phyloP scores from a whole-genome alignment of 2,329 filamentous ascomycete genomes.

The Neopestalotiopsis sp. region DNA sequence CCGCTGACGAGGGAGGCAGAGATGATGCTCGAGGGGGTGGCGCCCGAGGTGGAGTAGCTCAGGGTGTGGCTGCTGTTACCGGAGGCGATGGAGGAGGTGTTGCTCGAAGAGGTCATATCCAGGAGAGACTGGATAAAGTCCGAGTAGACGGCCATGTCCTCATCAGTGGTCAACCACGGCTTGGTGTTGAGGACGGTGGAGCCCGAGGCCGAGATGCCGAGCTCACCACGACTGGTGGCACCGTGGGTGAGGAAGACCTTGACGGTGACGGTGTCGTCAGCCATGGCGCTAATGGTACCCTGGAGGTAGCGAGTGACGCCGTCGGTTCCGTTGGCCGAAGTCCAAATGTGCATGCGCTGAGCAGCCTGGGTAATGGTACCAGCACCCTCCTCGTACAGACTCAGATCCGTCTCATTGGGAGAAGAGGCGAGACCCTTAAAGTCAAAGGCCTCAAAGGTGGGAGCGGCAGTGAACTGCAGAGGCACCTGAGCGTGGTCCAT shows the following conservation, averaged over 20 bases:
- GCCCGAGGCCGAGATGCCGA: conserved; percentile 7
- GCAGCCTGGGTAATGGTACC: conserved; percentile 14
- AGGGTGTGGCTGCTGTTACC: conserved; percentile 9
- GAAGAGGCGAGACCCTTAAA: conserved; percentile 5
- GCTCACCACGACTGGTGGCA: conserved; percentile 7
- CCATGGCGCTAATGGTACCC: conserved; percentile 12
- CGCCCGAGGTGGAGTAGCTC: conserved; percentile 9
- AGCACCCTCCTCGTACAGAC: conserved; percentile 2
- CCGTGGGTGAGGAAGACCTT: conserved; percentile 13
- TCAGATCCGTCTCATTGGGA: conserved; percentile 5
- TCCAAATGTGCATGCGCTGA: conserved; percentile 17
- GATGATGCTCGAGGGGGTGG: conserved; percentile 6
- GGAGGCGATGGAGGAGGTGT: not conserved
- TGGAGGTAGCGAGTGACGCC: conserved; percentile 16
- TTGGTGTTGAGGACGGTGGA: conserved; percentile 10
- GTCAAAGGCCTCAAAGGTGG: conserved; percentile 9
- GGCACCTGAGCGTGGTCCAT: conserved; percentile 5
- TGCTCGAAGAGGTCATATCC: conserved; percentile 1
- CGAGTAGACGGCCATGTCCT: conserved; percentile 4
- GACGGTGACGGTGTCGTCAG: conserved; percentile 6
- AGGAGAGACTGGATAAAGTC: conserved; percentile 11
- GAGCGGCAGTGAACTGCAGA: conserved; percentile 2
- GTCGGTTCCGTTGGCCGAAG: conserved; percentile 7
- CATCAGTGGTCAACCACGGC: conserved; percentile 7
- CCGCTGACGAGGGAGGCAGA: conserved; percentile 7